Evolutionary conservation across 2,329 filamentous ascomycete species (phyloP), one percentile per base, ranked within the genome.

Genomic region (Cadophora malorum): DNA sequence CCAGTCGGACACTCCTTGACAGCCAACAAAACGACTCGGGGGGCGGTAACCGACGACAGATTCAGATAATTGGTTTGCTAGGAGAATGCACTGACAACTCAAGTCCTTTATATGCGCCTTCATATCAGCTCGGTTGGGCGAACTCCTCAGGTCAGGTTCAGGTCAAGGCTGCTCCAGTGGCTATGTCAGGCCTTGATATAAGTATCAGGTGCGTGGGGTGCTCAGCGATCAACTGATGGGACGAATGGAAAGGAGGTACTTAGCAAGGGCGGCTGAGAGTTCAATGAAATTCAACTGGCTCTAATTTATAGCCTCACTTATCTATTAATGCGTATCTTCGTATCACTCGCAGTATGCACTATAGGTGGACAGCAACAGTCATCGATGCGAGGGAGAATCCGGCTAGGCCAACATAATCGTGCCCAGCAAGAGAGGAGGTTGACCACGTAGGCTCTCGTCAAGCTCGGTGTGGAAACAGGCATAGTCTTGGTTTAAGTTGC

Each of bases 21-120:
- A 58, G 19, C 56, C 56, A 59, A 59, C 56, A 25, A 41, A 28
- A 58, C 45, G 56, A 59, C 56, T 59, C 56, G 56, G 19, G 56
- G 21, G 56, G 35, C 56, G n/a, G 35, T 21, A 38, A 16, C 33
- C 19, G 33, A 35, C 21, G 35, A 58, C 19, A 49, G 41, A 19
- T 28, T 16, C 14, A 21, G 33, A 19, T 59, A 16, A 59, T 19
- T 38, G 33, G 55, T 38, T 7, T 58, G 31, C 33, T 14, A 41
- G 56, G 9, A 25, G 6, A 28, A 59, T 28, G 33, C 33, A 21
- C 56, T 45, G 33, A 59, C 35, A 41, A 49, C 19, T 49, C 45
- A 49, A 49, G 45, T 49, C 45, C n/a, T 49, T 21, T 49, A 49
- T 49, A 9, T 21, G 12, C 45, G n/a, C 5, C 6, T n/a, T 25